Percentiles rank a stretch among this genome's conserved stretches.
Conservation (phyloP, 495 filamentous ascomycete species). For the Hypoxylon lenormandii region DNA sequence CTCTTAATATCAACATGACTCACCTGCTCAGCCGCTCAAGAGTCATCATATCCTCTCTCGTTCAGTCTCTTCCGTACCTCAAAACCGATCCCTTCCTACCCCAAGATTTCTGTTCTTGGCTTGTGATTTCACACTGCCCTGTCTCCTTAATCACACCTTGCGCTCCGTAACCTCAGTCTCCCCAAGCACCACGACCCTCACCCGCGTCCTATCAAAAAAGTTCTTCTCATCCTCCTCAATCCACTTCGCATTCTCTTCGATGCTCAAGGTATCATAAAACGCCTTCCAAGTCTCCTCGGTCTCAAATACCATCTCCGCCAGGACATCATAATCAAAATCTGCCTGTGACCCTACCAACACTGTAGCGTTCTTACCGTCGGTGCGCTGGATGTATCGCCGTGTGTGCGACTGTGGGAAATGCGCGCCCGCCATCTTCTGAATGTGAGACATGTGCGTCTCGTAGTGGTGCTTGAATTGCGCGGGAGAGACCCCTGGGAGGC, state of each 20-base stretch:
- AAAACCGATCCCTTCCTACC: too few relatives aligned
- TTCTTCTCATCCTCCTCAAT: slow-evolving; percentile 8
- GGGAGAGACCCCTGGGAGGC: not conserved
- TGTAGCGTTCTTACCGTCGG: not conserved
- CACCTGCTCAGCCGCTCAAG: too few relatives aligned
- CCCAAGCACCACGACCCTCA: slow-evolving; percentile 12
- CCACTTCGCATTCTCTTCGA: not conserved
- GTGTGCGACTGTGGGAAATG: not conserved
- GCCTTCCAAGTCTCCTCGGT: not conserved
- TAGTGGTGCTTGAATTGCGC: not conserved
- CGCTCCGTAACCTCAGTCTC: slow-evolving; percentile 8
- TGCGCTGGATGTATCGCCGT: not conserved
- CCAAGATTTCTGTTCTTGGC: slow-evolving; percentile 1
- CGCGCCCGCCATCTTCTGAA: not conserved
- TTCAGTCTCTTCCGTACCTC: too few relatives aligned
- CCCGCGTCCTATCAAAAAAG: slow-evolving; percentile 6
- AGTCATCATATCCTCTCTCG: too few relatives aligned
- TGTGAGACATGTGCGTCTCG: not conserved
- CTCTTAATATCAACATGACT: too few relatives aligned
- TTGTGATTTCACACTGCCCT: not conserved
- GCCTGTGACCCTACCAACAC: slow-evolving; percentile 12
- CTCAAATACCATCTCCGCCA: slow-evolving; percentile 22
- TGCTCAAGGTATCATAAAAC: not conserved
- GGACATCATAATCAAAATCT: slow-evolving; percentile 23
- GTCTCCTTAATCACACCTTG: not conserved